Conservation (phyloP, 805 yeast genomes). For the Ogataea dorogensis region DNA sequence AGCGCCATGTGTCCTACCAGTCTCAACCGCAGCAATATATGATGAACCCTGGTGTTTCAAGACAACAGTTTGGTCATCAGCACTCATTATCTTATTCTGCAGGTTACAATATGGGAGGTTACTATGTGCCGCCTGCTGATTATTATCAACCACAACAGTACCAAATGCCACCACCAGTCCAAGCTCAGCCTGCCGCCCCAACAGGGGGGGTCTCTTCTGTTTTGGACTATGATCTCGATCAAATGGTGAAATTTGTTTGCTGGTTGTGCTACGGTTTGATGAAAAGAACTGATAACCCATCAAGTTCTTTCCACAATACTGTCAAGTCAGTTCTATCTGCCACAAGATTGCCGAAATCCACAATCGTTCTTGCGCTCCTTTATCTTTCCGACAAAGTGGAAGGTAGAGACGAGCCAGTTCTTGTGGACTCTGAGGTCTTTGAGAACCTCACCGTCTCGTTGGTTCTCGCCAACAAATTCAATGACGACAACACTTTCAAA, state of each 20-base stretch:
- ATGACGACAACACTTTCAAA: conserved; percentile 95
- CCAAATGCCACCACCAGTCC: conserved; percentile 11
- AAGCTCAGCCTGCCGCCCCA: conserved; percentile 19
- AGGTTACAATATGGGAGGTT: conserved; percentile 17
- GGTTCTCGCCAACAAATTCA: conserved; percentile 86
- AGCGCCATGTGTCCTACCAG: conserved; percentile 23
- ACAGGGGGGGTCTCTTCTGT: conserved; percentile 77
- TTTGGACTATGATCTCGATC: conserved; percentile 73
- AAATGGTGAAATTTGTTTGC: conserved; percentile 78
- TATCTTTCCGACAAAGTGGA: conserved; percentile 62
- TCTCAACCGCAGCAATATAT: conserved; percentile 17
- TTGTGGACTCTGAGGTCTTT: conserved; percentile 43
- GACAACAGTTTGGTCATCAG: conserved; percentile 21
- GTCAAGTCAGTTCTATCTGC: conserved; percentile 73
- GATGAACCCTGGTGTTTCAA: conserved; percentile 12
- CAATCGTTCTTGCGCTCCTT: conserved; percentile 76
- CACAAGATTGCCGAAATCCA: conserved; percentile 81
- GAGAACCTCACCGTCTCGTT: conserved; percentile 63
- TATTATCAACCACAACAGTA: conserved; percentile 13
- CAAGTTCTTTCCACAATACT: conserved; percentile 53
- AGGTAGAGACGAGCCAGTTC: conserved; percentile 31
- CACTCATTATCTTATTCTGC: conserved; percentile 23
- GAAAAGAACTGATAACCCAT: conserved; percentile 48
- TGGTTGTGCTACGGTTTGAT: conserved; percentile 71
- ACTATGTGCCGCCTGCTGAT: conserved; percentile 15